Conservation (phyloP, 768 basidiomycete species). For the Serendipita vermifera region DNA sequence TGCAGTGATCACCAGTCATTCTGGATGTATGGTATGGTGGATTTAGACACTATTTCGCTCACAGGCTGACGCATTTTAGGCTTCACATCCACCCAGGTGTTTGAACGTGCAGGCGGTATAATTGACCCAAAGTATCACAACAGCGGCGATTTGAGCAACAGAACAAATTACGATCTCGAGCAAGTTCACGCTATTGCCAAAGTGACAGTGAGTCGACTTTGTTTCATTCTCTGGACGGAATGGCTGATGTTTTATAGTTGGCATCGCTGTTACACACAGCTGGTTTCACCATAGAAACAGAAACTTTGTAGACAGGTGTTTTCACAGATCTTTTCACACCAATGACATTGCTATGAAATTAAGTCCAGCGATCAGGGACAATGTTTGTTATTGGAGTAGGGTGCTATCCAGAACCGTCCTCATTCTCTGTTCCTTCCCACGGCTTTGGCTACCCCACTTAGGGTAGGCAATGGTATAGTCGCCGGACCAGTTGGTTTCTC, state of each 20-base stretch:
- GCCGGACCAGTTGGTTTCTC: constrained; percentile 31
- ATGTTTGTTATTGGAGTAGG: too few relatives aligned
- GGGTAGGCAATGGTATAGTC: constrained; percentile 6
- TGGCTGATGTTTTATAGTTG: not conserved
- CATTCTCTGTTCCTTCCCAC: constrained; percentile 7
- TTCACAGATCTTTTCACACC: too few relatives aligned
- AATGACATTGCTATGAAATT: too few relatives aligned
- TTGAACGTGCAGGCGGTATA: constrained; percentile 77
- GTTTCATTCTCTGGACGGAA: too few relatives aligned
- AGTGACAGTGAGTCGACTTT: constrained; percentile 57
- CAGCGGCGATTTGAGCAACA: constrained; percentile 62
- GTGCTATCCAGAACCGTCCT: too few relatives aligned
- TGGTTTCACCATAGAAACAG: not conserved
- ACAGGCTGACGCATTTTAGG: constrained; percentile 71
- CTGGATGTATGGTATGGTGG: constrained; percentile 1
- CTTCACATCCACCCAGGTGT: constrained; percentile 76
- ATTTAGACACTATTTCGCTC: constrained; percentile 6
- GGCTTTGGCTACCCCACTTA: constrained; percentile 1
- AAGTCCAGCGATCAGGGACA: too few relatives aligned
- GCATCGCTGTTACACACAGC: not conserved
- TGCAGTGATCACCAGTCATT: constrained; percentile 82
- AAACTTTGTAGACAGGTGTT: too few relatives aligned
- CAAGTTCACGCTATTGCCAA: constrained; percentile 77
- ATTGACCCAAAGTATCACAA: constrained; percentile 86
- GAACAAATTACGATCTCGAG: constrained; percentile 69